Evolutionary conservation across 371 early-diverging fungal genomes (phyloP).

Genomic region (Entomophthora muscae): DNA sequence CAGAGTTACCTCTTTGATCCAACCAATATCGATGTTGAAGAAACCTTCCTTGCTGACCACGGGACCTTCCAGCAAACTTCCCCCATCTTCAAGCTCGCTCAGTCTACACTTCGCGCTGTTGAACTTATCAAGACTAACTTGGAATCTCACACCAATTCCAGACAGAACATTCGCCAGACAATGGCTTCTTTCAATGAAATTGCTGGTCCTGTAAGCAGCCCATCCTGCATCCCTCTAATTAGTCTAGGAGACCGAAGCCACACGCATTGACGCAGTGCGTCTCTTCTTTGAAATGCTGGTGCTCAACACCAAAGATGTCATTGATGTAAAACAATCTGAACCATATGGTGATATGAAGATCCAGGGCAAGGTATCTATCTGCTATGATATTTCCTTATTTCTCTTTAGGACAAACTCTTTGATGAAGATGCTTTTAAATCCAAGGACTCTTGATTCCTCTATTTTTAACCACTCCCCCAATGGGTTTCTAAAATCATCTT

Average conservation of each 20-base stretch:
- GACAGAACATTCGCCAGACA: slow-evolving; percentile 15
- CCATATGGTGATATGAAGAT: slow-evolving; percentile 73
- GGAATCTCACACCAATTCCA: slow-evolving; percentile 9
- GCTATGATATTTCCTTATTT: background rate
- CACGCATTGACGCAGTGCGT: slow-evolving; percentile 50
- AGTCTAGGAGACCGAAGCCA: slow-evolving; percentile 8
- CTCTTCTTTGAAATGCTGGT: slow-evolving; percentile 85
- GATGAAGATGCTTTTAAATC: background rate
- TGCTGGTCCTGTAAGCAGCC: background rate
- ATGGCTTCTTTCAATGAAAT: slow-evolving; percentile 7
- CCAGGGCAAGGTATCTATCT: slow-evolving; percentile 14
- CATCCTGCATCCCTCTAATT: background rate
- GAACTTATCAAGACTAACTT: slow-evolving; percentile 3
- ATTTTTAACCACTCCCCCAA: too few relatives aligned
- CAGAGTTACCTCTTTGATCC: background rate
- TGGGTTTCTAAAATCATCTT: too few relatives aligned
- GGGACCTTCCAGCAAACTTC: background rate
- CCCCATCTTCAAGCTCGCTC: background rate
- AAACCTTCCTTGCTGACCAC: background rate
- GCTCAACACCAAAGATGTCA: slow-evolving; percentile 65
- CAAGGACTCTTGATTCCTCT: too few relatives aligned
- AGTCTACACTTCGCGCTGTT: background rate
- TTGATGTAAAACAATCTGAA: slow-evolving; percentile 60
- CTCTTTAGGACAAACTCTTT: background rate
- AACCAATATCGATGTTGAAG: background rate